Conservation (phyloP, 202 grass and related monocot genomes). For the Zizania palustris region DNA sequence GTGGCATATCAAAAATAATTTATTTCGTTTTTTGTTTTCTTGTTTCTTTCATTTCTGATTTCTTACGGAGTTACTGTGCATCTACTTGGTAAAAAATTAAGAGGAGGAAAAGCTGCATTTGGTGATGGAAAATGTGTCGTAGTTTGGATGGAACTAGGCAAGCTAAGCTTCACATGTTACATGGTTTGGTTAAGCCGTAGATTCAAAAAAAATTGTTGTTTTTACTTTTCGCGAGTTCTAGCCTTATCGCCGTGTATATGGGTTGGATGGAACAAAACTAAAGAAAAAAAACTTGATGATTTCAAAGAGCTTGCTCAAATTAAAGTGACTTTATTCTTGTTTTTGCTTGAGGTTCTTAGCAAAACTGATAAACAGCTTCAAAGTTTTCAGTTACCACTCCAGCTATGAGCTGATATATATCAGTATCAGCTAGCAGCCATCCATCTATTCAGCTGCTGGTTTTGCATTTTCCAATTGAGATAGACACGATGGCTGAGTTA, state of each 20-base stretch:
- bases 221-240: neutral
- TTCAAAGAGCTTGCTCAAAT: conserved; percentile 37
- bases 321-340: conserved; percentile 21
- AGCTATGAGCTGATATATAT: neutral
- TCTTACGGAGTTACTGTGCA: neutral
- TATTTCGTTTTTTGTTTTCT: neutral
- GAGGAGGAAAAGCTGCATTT: neutral
- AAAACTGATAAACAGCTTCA: neutral
- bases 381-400: neutral
- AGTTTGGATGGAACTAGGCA: neutral
- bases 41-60: neutral
- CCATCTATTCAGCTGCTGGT: neutral
- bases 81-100: neutral
- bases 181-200: too few relatives aligned
- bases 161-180: too few relatives aligned
- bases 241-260: too few relatives aligned
- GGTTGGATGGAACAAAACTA: conserved; percentile 4
- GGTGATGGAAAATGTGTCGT: neutral
- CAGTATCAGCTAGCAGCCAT: neutral
- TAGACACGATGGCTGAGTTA: neutral
- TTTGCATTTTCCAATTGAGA: neutral
- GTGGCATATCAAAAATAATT: too few relatives aligned
- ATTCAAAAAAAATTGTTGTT: neutral
- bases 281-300: neutral
- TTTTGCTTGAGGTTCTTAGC: conserved; percentile 34